Evolutionary conservation across 768 basidiomycete genomes (phyloP), one percentile per base, ranked within the genome.

Genomic region (Russula sp.): DNA sequence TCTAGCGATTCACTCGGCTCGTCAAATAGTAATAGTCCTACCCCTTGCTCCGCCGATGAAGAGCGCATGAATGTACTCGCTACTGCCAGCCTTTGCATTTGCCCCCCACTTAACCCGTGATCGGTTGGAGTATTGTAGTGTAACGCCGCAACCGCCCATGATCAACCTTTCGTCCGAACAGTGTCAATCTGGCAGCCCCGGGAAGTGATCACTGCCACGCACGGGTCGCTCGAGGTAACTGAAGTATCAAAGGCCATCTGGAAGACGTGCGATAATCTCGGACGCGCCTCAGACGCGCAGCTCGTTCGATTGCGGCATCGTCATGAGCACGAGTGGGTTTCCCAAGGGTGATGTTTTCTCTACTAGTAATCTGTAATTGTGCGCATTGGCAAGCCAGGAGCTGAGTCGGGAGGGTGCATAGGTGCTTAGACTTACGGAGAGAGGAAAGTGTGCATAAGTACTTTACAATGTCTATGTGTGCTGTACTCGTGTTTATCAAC

Each of bases 371-470:
- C 89, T 91, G 69, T 3, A 44, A 2, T 10, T 35, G 16, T 47
- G 31, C n/a, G 49, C 40, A 27, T 44, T 32, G 10, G 27, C 9
- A 11, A 51, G 35, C 35, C 32, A 27, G n/a, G 45, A 11, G n/a
- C n/a, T n/a, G n/a, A n/a, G n/a, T n/a, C n/a, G n/a, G 58, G 42
- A 27, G 20, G 44, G 3, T n/a, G 55, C 27, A 49, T 39, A 54
- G 31, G 10, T 6, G 32, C 32, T n/a, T 11, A 8, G 40, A 45
- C 87, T 53, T 63, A 88, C 88, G 20, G 89, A 86, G 51, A 92
- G 76, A 0, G 89, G 89, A 68, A 91, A 91, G 67, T 84, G 79
- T 0, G 87, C 89, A 68, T 88, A 91, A n/a, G n/a, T n/a, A n/a
- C n/a, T n/a, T n/a, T 27, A 27, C 27, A 27, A 27, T 27, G 27